A percentile compares a stretch with the other conserved stretches of the same genome.
phyloP scores from a whole-genome alignment of 768 basidiomycete genomes.

The Nevesoporus exiguus region DNA sequence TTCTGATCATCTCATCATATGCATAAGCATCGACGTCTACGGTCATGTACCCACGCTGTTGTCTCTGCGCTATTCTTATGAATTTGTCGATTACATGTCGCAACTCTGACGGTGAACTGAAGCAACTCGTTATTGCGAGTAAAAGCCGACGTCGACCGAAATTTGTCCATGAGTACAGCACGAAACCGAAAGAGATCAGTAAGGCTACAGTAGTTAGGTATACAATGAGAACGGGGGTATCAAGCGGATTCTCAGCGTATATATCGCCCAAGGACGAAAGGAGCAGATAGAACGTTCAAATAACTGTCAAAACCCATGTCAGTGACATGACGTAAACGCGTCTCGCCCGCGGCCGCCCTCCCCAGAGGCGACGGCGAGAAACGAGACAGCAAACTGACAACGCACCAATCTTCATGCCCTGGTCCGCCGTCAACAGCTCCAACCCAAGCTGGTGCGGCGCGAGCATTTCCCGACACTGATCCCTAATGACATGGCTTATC shows the following conservation, averaged over 20 bases:
- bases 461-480: slow-evolving; percentile 67
- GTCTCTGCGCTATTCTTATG: background rate
- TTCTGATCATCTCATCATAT: slow-evolving; percentile 18
- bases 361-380: background rate
- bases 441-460: slow-evolving; percentile 62
- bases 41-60: background rate
- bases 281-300: slow-evolving; percentile 26
- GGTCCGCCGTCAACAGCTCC: slow-evolving; percentile 65
- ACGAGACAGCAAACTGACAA: slow-evolving; percentile 7
- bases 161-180: background rate
- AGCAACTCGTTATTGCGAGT: background rate
- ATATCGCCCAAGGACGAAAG: background rate
- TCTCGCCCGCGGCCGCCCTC: background rate
- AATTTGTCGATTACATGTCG: background rate
- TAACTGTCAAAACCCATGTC: slow-evolving; percentile 28
- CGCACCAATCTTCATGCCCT: slow-evolving; percentile 81
- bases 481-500: slow-evolving; percentile 63
- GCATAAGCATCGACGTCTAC: slow-evolving; percentile 4
- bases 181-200: slow-evolving; percentile 10
- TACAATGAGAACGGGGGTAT: slow-evolving; percentile 31
- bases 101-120: background rate
- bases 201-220: slow-evolving; percentile 40
- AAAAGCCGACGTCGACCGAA: background rate
- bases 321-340: background rate
- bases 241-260: slow-evolving; percentile 9